Evolutionary conservation across 768 basidiomycete species (phyloP).

Genomic region (Clavaria fumosa): DNA sequence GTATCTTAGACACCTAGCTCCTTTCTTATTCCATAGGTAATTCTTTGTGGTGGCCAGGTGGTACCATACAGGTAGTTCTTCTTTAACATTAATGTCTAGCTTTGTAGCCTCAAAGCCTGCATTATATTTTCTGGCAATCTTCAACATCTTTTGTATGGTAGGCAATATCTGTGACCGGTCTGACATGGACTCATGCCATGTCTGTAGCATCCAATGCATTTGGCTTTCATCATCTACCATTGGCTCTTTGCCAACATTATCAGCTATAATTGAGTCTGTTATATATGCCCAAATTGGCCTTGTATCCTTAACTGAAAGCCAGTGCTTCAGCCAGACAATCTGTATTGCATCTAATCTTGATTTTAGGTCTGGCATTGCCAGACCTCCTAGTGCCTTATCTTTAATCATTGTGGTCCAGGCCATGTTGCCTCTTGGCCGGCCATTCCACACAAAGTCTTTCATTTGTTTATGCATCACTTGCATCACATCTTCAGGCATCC

Average conservation of each 20-base stretch:
- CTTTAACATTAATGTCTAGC: neutral
- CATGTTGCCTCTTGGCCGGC: neutral
- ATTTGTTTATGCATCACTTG: slow-evolving; percentile 6
- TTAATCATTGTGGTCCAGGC: neutral
- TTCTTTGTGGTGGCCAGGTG: neutral
- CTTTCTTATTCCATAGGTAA: neutral
- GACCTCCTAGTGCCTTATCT: slow-evolving; percentile 5
- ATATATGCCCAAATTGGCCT: slow-evolving; percentile 1
- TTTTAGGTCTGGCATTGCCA: slow-evolving; percentile 5
- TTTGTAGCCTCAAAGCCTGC: neutral
- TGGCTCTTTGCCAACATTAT: neutral
- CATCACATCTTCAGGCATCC: slow-evolving; percentile 11
- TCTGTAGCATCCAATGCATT: neutral
- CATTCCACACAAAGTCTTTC: slow-evolving; percentile 10
- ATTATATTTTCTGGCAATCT: slow-evolving; percentile 5
- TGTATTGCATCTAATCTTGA: slow-evolving; percentile 9
- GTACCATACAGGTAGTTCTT: slow-evolving; percentile 2
- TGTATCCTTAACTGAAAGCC: slow-evolving; percentile 2
- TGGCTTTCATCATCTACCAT: neutral
- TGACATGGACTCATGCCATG: neutral
- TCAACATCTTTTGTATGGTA: slow-evolving; percentile 2
- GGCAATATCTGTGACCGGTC: neutral
- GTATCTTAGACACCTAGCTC: slow-evolving; percentile 1
- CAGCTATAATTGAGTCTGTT: neutral
- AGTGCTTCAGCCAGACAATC: slow-evolving; percentile 8